phyloP scores from a whole-genome alignment of 345 rosid genomes.

The Moricandia moricandioides region DNA sequence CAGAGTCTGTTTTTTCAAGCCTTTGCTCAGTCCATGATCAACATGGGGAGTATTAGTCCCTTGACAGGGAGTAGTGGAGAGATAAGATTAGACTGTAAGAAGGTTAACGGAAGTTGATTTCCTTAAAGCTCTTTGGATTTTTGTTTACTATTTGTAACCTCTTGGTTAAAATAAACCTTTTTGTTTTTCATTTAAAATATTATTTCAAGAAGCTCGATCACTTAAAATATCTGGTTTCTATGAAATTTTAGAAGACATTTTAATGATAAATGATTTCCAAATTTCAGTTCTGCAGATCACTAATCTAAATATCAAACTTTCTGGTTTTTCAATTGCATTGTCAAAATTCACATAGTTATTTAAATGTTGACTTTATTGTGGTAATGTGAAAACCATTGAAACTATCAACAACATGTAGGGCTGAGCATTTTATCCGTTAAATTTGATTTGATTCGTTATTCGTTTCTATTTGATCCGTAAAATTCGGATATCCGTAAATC shows the following conservation, averaged over 20 bases:
- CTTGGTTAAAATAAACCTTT: neutral
- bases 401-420: neutral
- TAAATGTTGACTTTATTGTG: neutral
- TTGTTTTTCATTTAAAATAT: neutral
- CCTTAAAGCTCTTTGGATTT: neutral
- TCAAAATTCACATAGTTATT: neutral
- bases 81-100: constrained; percentile 53
- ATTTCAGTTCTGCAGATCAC: neutral
- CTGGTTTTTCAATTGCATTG: neutral
- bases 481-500: no score
- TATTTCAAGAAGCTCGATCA: neutral
- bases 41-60: constrained; percentile 57
- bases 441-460: no score
- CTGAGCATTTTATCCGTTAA: no score
- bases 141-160: neutral
- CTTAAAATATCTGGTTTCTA: neutral
- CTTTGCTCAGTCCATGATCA: constrained; percentile 59
- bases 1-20: constrained; percentile 51
- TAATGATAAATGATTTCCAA: neutral
- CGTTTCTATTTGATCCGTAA: no score
- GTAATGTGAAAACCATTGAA: neutral
- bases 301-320: neutral
- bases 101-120: constrained; percentile 40
- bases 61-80: constrained; percentile 57
- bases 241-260: neutral